A percentile compares a stretch with the other conserved stretches of the same genome.
Conservation (phyloP, 2,329 filamentous ascomycete genomes). For the Trichoderma sp. region DNA sequence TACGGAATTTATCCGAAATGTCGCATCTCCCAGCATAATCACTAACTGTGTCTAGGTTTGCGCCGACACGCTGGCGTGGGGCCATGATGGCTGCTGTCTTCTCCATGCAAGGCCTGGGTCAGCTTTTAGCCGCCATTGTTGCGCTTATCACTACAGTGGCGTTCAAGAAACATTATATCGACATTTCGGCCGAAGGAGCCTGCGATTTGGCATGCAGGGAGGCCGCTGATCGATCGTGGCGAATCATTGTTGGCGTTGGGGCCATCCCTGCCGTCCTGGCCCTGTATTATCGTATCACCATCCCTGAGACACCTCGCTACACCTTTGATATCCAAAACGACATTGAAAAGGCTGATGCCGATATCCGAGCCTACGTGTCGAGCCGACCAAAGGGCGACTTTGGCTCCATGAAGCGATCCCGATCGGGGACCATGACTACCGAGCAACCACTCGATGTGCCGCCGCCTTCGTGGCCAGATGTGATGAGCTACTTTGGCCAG, state of each 20-base stretch:
- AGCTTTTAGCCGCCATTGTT: constrained; percentile 68
- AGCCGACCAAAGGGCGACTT: constrained; percentile 48
- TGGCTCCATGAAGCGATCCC: constrained; percentile 48
- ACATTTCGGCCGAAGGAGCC: constrained; percentile 37
- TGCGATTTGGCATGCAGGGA: constrained; percentile 63
- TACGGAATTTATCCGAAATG: constrained; percentile 26
- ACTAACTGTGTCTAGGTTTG: constrained; percentile 53
- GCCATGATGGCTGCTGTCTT: constrained; percentile 83
- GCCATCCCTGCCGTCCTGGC: constrained; percentile 74
- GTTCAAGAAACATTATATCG: constrained; percentile 54
- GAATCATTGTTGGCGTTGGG: constrained; percentile 75
- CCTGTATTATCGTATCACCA: constrained; percentile 82
- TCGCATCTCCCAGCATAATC: constrained; percentile 14
- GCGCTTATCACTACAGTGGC: constrained; percentile 65
- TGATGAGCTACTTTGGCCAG: constrained; percentile 63
- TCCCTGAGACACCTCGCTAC: constrained; percentile 80
- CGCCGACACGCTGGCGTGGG: constrained; percentile 76
- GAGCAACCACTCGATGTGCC: constrained; percentile 57
- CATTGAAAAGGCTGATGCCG: constrained; percentile 69
- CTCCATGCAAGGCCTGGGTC: constrained; percentile 81
- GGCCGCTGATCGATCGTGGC: constrained; percentile 79
- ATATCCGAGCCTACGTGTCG: constrained; percentile 60
- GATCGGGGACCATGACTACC: constrained; percentile 45
- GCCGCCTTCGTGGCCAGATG: constrained; percentile 67
- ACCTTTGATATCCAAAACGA: constrained; percentile 78